These are phyloP conservation scores for Paraphysoderma sedebokerense DNA, from an alignment of 371 early-diverging fungal genomes.

Conservation along the genomic window DNA sequence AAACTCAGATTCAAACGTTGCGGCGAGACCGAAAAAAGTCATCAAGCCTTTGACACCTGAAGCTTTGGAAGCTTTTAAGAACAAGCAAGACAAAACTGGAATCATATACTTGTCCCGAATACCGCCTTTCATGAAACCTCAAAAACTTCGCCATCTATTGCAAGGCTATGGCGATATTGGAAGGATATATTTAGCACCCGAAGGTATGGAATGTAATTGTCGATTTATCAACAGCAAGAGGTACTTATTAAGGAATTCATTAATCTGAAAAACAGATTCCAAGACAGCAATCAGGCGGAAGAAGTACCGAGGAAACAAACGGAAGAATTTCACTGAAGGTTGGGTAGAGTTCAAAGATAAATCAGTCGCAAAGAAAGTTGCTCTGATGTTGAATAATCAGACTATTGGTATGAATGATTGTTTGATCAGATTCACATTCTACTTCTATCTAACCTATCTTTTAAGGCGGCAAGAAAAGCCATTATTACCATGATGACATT, in stretches of 20 bases:
- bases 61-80: slow-evolving; percentile 49
- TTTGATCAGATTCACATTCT: background rate
- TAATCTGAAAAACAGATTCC: slow-evolving; percentile 8
- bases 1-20: too few species aligned
- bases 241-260: too few species aligned
- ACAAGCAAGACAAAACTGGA: slow-evolving; percentile 53
- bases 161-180: slow-evolving; percentile 57
- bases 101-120: slow-evolving; percentile 79
- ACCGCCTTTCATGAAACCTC: slow-evolving; percentile 80
- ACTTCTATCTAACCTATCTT: background rate
- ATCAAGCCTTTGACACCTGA: slow-evolving; percentile 46
- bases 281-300: slow-evolving; percentile 22
- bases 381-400: slow-evolving; percentile 54
- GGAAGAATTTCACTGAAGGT: slow-evolving; percentile 67
- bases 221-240: too few species aligned
- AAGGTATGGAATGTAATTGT: too few species aligned
- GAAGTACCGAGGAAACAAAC: slow-evolving; percentile 27
- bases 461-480: slow-evolving; percentile 58
- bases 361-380: slow-evolving; percentile 60
- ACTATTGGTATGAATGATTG: slow-evolving; percentile 35
- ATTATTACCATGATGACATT: slow-evolving; percentile 69
- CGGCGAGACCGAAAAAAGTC: too few species aligned
- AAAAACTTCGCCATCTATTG: slow-evolving; percentile 54
- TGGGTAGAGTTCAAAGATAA: slow-evolving; percentile 95
- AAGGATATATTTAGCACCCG: slow-evolving; percentile 69